These are phyloP conservation scores for Biscutella auriculata DNA, from an alignment of 441 rosid genomes.

Conservation along the genomic window DNA sequence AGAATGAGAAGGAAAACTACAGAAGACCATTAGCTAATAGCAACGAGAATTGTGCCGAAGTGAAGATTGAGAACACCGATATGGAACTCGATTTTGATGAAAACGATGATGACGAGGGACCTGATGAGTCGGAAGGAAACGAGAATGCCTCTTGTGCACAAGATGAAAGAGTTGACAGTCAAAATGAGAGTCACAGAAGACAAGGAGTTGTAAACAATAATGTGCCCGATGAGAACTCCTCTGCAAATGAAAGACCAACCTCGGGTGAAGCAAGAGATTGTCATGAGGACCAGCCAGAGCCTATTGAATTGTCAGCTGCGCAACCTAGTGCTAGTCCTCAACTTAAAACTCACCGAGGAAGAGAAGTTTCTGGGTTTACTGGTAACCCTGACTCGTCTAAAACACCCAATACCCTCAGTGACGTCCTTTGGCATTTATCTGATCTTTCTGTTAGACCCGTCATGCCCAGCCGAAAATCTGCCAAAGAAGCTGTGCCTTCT, in stretches of 20 bases:
- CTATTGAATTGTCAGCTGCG: constrained; percentile 43
- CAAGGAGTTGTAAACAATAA: constrained; percentile 33
- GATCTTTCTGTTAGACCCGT: constrained; percentile 95
- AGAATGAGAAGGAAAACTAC: constrained; percentile 93
- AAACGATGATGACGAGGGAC: constrained; percentile 59
- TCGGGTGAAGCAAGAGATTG: constrained; percentile 37
- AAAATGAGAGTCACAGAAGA: constrained; percentile 28
- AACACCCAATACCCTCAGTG: constrained; percentile 44
- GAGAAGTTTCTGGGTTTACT: constrained; percentile 37
- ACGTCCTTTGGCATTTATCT: constrained; percentile 84
- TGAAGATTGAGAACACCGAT: constrained; percentile 80
- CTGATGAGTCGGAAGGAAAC: constrained; percentile 63
- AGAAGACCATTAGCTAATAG: constrained; percentile 67
- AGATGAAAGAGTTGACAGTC: constrained; percentile 28
- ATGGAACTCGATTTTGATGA: constrained; percentile 98
- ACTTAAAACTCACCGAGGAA: constrained; percentile 43
- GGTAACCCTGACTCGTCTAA: constrained; percentile 43
- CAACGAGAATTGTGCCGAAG: constrained; percentile 74
- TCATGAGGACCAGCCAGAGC: constrained; percentile 52
- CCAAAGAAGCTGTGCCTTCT: constrained; percentile 57
- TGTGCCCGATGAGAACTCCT: constrained; percentile 28
- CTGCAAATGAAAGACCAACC: constrained; percentile 27
- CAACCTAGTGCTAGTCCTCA: constrained; percentile 59
- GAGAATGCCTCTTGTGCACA: constrained; percentile 33
- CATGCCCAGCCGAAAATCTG: constrained; percentile 89